Evolutionary conservation across 768 basidiomycete genomes (phyloP), one percentile per base, ranked within the genome.

Genomic region (Boletales sp.): DNA sequence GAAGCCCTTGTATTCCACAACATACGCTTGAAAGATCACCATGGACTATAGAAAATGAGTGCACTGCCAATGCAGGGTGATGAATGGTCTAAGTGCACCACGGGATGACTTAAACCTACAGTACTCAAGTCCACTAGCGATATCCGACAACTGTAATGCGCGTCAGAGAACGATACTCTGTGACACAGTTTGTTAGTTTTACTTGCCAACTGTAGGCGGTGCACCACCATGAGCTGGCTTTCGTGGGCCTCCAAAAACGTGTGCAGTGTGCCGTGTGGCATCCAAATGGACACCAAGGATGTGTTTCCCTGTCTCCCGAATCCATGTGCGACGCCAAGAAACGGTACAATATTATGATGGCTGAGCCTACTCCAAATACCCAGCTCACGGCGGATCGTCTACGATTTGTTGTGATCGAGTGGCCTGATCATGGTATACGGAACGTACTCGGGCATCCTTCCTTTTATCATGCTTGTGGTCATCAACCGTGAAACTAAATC

Each of bases 31-130:
- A 17, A 5, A 56, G 35, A 7, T 49, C 53, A 14, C 47, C 54
- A 11, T 55, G 54, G n/a, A 49, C 21, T 21, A 55, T 19, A 12
- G 54, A 54, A 39, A 56, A 49, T 0, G 54, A 55, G 39, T 45
- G 52, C 18, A 56, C 53, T 55, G 28, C 31, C 25, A 28, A 5
- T 28, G 25, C 25, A 7, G 11, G 4, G 11, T 19, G 12, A 18
- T 36, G 10, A 54, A 12, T 6, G 4, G 37, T 25, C n/a, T 4
- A 4, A 28, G 14, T 11, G 18, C 5, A 14, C 11, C 1, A 5
- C 19, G 3, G 28, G 3, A 5, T 6, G 13, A 19, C 38, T 8
- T 1, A 33, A 6, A 35, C 52, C 1, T 33, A 55, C 47, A 9
- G 32, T 43, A 56, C 14, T 46, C 7, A 13, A 55, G 47, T 36